Percentiles rank a stretch among this genome's conserved stretches.
Conservation (phyloP, 2,329 filamentous ascomycete species). For the Rosellinia necatrix region DNA sequence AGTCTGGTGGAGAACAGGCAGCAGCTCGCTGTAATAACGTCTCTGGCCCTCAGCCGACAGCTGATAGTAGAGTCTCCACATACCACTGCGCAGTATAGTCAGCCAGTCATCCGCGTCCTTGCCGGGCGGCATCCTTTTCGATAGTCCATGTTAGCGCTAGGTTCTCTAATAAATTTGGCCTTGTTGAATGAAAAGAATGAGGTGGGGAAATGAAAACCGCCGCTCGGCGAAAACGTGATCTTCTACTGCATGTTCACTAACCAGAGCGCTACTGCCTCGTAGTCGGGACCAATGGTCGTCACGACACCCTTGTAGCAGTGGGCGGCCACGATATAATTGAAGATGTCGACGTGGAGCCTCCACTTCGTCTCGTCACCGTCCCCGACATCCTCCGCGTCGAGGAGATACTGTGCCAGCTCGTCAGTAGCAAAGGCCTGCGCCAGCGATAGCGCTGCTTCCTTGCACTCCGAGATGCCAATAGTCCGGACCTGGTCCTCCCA, state of each 20-base stretch:
- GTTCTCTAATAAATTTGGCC: too few relatives aligned
- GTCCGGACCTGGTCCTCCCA: conserved; percentile 64
- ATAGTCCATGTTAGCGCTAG: conserved; percentile 16
- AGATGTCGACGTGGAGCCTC: conserved; percentile 75
- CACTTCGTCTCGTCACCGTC: conserved; percentile 71
- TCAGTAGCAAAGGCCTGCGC: conserved; percentile 79
- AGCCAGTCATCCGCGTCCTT: conserved; percentile 73
- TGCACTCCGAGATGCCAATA: conserved; percentile 69
- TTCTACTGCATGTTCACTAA: conserved; percentile 47
- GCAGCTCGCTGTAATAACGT: conserved; percentile 78
- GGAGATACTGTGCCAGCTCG: conserved; percentile 73
- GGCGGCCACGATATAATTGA: conserved; percentile 77
- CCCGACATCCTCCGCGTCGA: conserved; percentile 71
- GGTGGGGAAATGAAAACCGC: not conserved
- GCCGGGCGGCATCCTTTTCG: conserved; percentile 72
- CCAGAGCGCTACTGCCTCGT: conserved; percentile 80
- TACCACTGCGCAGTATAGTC: conserved; percentile 73
- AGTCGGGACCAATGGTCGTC: conserved; percentile 74
- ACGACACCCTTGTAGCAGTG: conserved; percentile 76
- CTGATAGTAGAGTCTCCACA: conserved; percentile 78
- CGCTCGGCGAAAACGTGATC: not conserved
- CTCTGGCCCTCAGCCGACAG: conserved; percentile 72
- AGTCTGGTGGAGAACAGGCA: conserved; percentile 74
- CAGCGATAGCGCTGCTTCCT: conserved; percentile 71
- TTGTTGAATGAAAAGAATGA: too few relatives aligned